These are phyloP conservation scores for Psilocybe cyanescens DNA, from an alignment of 768 basidiomycete species.

Conservation along the genomic window DNA sequence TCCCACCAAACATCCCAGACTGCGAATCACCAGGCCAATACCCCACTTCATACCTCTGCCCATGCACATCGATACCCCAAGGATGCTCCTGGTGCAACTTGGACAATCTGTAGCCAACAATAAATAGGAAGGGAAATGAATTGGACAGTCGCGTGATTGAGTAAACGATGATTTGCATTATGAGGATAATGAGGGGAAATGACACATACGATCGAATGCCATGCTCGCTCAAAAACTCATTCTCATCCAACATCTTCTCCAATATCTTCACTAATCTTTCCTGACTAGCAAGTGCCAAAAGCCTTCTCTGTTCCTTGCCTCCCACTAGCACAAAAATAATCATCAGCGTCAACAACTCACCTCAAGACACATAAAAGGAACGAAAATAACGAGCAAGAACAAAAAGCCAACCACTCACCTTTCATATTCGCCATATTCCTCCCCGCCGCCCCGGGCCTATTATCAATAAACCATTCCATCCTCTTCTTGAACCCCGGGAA, in stretches of 20 bases:
- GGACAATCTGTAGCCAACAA: conserved; percentile 61
- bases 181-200: too few species aligned
- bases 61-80: conserved; percentile 94
- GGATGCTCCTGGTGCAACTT: conserved; percentile 90
- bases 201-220: conserved; percentile 90
- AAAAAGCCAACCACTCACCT: conserved; percentile 43
- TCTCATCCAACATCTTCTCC: conserved; percentile 96
- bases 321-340: conserved; percentile 29
- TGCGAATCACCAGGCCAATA: conserved; percentile 99
- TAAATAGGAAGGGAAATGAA: not conserved
- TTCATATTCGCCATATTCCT: conserved; percentile 98
- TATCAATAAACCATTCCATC: conserved; percentile 98
- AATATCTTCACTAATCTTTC: conserved; percentile 88
- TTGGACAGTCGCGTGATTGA: too few species aligned
- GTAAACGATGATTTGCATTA: too few species aligned
- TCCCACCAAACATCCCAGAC: conserved; percentile 98
- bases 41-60: conserved; percentile 86
- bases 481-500: conserved; percentile 99
- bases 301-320: conserved; percentile 84
- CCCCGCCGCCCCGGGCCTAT: conserved; percentile 83
- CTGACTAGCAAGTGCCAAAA: conserved; percentile 90
- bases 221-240: conserved; percentile 94
- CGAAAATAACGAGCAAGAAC: conserved; percentile 1
- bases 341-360: too few species aligned
- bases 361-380: not conserved